Evolutionary conservation across 257 asterid genomes (phyloP).

Genomic region (Salvia hispanica): DNA sequence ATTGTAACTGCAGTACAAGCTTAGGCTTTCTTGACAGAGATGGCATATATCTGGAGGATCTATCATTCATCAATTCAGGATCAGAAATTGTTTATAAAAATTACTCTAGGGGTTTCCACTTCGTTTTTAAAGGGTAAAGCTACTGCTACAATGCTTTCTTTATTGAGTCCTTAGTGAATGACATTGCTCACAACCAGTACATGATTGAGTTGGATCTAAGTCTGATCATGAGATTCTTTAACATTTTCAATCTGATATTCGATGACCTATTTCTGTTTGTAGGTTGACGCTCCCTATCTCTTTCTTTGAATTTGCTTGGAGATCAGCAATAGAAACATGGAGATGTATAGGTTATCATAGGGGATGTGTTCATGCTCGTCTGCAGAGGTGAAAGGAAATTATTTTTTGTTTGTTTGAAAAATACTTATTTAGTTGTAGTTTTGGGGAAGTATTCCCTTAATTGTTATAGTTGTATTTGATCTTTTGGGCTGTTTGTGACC

Average conservation of each 20-base stretch:
- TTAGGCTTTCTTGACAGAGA: slow-evolving; percentile 38
- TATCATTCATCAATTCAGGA: slow-evolving; percentile 46
- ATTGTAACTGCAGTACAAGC: slow-evolving; percentile 37
- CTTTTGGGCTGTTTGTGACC: slow-evolving; percentile 20
- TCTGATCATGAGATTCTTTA: not conserved
- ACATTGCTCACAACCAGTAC: not conserved
- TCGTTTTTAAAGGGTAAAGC: slow-evolving; percentile 78
- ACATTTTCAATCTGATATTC: slow-evolving; percentile 5
- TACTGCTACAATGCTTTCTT: slow-evolving; percentile 25
- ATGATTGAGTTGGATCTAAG: not conserved
- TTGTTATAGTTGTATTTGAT: slow-evolving; percentile 15
- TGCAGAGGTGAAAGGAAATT: slow-evolving; percentile 50
- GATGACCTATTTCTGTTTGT: slow-evolving; percentile 32
- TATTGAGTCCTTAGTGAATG: slow-evolving; percentile 1
- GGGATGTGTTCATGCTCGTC: slow-evolving; percentile 49
- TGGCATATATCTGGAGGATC: slow-evolving; percentile 38
- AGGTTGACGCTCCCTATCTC: slow-evolving; percentile 75
- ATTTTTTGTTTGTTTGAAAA: slow-evolving; percentile 2
- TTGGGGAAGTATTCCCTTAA: slow-evolving; percentile 3
- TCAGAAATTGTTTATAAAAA: slow-evolving; percentile 54
- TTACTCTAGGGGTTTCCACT: slow-evolving; percentile 55
- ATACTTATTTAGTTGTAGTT: not conserved
- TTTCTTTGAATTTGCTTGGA: slow-evolving; percentile 58
- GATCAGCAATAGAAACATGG: slow-evolving; percentile 59
- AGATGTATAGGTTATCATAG: slow-evolving; percentile 44